phyloP scores from a whole-genome alignment of 495 filamentous ascomycete genomes.

The Neurospora sp. region DNA sequence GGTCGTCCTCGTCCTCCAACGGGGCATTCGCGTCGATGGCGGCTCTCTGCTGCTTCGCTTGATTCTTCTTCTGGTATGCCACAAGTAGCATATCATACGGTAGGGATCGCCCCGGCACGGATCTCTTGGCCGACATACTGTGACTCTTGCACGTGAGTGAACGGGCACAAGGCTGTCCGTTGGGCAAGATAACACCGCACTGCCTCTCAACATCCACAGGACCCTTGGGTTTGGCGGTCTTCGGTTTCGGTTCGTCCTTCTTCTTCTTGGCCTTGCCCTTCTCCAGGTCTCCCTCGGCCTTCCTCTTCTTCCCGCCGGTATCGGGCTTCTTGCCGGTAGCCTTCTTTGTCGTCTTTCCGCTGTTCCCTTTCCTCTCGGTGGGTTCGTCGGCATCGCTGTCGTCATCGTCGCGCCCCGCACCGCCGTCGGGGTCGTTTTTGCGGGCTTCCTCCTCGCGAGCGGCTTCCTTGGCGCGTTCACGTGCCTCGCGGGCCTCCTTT shows the following conservation, averaged over 20 bases:
- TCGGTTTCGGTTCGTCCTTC: slow-evolving; percentile 91
- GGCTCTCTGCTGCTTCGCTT: slow-evolving; percentile 92
- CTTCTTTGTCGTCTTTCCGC: slow-evolving; percentile 59
- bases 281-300: slow-evolving; percentile 69
- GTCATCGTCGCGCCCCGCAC: slow-evolving; percentile 50
- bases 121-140: slow-evolving; percentile 89
- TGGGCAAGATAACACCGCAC: slow-evolving; percentile 79
- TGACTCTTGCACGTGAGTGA: slow-evolving; percentile 96
- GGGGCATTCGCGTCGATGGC: slow-evolving; percentile 90
- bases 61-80: slow-evolving; percentile 97
- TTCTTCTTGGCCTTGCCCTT: slow-evolving; percentile 82
- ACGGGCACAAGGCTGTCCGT: slow-evolving; percentile 78
- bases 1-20: slow-evolving; percentile 75
- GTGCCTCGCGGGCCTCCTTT: slow-evolving; percentile 67
- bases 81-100: slow-evolving; percentile 92
- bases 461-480: slow-evolving; percentile 53
- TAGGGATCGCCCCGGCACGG: slow-evolving; percentile 77
- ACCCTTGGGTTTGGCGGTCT: slow-evolving; percentile 77
- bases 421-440: slow-evolving; percentile 49
- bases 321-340: slow-evolving; percentile 57
- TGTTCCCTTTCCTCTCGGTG: slow-evolving; percentile 26
- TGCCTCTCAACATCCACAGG: slow-evolving; percentile 97
- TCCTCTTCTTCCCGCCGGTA: slow-evolving; percentile 66
- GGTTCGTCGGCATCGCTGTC: slow-evolving; percentile 52
- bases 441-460: slow-evolving; percentile 45